Evolutionary conservation across 108 stramenopile genomes (phyloP).

Genomic region (Conticribra guillardii): DNA sequence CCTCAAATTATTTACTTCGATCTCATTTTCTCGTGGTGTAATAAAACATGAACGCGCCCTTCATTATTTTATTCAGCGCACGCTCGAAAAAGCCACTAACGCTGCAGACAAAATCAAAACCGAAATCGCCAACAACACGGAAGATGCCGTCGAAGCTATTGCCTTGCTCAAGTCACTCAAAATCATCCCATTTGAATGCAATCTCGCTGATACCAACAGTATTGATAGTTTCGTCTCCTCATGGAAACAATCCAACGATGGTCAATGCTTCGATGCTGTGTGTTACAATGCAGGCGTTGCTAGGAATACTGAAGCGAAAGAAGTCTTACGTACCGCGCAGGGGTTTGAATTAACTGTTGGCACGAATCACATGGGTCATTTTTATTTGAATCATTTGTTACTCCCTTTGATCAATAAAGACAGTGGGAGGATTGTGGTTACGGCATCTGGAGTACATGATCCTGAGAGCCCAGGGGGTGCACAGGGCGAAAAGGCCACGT

Average conservation of each 20-base stretch:
- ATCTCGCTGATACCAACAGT: constrained; percentile 70
- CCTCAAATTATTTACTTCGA: too few species aligned
- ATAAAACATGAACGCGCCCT: too few species aligned
- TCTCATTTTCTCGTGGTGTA: too few species aligned
- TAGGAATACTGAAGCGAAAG: constrained; percentile 67
- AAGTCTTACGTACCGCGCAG: constrained; percentile 68
- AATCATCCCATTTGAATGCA: constrained; percentile 78
- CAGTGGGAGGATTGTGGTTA: constrained; percentile 74
- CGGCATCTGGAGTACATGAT: constrained; percentile 87
- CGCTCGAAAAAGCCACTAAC: constrained; percentile 63
- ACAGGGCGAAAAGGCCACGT: constrained; percentile 72
- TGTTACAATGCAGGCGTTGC: constrained; percentile 89
- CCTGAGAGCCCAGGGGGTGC: constrained; percentile 85
- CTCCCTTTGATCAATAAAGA: constrained; percentile 54
- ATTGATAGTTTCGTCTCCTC: constrained; percentile 60
- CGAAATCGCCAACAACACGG: constrained; percentile 33
- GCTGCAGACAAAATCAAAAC: constrained; percentile 53
- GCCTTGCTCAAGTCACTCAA: constrained; percentile 37
- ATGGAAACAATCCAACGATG: constrained; percentile 20
- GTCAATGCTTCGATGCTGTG: constrained; percentile 60
- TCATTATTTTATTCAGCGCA: constrained; percentile 59
- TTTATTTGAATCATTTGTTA: constrained; percentile 87
- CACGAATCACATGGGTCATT: constrained; percentile 97
- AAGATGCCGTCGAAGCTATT: constrained; percentile 43
- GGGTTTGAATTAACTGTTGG: constrained; percentile 90